A percentile compares a stretch with the other conserved stretches of the same genome.
Evolutionary conservation across 345 rosid genomes (phyloP).

Genomic region (Corchorus olitorius): DNA sequence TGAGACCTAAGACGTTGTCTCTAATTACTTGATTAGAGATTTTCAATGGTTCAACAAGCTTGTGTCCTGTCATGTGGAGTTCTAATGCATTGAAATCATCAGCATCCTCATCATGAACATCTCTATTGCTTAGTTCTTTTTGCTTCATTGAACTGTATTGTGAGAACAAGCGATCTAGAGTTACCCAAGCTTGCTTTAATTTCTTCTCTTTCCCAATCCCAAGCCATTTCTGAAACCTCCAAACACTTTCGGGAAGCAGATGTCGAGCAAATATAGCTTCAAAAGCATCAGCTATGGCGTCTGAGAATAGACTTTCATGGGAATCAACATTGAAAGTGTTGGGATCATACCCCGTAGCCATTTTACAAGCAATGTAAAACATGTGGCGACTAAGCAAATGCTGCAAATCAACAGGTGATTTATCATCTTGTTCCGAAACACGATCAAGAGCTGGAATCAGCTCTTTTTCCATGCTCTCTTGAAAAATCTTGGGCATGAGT

Average conservation of each 20-base stretch:
- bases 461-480: slow-evolving; percentile 12
- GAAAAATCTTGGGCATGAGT: neutral
- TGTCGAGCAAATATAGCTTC: slow-evolving; percentile 8
- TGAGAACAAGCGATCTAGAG: neutral
- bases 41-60: slow-evolving; percentile 5
- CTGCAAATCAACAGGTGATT: slow-evolving; percentile 22
- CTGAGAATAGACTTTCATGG: slow-evolving; percentile 10
- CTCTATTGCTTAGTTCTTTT: slow-evolving; percentile 2
- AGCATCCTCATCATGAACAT: neutral
- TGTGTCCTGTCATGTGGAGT: slow-evolving; percentile 10
- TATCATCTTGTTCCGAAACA: neutral
- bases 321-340: slow-evolving; percentile 2
- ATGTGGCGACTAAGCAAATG: slow-evolving; percentile 23
- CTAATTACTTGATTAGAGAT: neutral
- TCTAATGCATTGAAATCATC: neutral
- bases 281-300: slow-evolving; percentile 3
- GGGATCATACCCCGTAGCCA: slow-evolving; percentile 22
- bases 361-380: slow-evolving; percentile 16
- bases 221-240: slow-evolving; percentile 13
- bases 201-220: slow-evolving; percentile 7
- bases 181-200: neutral
- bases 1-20: slow-evolving; percentile 10
- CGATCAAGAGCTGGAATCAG: slow-evolving; percentile 26
- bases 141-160: neutral
- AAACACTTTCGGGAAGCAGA: neutral